These are phyloP conservation scores for Gloeophyllum trabeum DNA, from an alignment of 768 basidiomycete genomes.

Conservation along the genomic window DNA sequence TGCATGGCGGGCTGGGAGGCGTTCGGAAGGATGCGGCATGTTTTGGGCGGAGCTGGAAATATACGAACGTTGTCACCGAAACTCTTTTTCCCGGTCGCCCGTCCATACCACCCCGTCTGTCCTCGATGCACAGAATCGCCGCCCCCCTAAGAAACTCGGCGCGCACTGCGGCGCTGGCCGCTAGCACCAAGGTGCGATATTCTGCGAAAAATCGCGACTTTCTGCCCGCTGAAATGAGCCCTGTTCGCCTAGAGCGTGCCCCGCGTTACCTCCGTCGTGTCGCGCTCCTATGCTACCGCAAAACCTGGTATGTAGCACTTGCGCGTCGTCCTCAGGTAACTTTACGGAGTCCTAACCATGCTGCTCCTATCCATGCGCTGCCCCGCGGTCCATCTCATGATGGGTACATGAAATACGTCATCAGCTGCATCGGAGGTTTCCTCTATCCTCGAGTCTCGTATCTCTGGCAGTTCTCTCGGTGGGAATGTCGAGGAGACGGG, in stretches of 20 bases:
- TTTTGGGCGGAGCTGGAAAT: constrained; percentile 16
- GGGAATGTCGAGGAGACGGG: constrained; percentile 99
- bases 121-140: constrained; percentile 75
- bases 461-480: constrained; percentile 82
- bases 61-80: constrained; percentile 18
- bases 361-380: constrained; percentile 5
- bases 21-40: not conserved
- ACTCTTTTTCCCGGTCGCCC: constrained; percentile 34
- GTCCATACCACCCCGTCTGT: constrained; percentile 21
- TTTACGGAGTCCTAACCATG: constrained; percentile 9
- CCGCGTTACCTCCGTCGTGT: constrained; percentile 35
- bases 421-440: constrained; percentile 99
- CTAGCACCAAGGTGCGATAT: constrained; percentile 45
- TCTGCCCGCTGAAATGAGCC: constrained; percentile 5
- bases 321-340: not conserved
- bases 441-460: constrained; percentile 97
- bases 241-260: constrained; percentile 22
- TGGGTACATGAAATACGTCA: constrained; percentile 25
- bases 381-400: constrained; percentile 14
- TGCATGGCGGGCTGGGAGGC: not conserved
- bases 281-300: constrained; percentile 93
- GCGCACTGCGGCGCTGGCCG: constrained; percentile 66
- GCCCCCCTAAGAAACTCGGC: constrained; percentile 58
- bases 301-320: constrained; percentile 73
- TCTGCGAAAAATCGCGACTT: constrained; percentile 9